A percentile compares a stretch with the other conserved stretches of the same genome.
These are phyloP conservation scores for Hypsizygus ulmarius DNA, from an alignment of 1,284 basidiomycete genomes.

Conservation along the genomic window DNA sequence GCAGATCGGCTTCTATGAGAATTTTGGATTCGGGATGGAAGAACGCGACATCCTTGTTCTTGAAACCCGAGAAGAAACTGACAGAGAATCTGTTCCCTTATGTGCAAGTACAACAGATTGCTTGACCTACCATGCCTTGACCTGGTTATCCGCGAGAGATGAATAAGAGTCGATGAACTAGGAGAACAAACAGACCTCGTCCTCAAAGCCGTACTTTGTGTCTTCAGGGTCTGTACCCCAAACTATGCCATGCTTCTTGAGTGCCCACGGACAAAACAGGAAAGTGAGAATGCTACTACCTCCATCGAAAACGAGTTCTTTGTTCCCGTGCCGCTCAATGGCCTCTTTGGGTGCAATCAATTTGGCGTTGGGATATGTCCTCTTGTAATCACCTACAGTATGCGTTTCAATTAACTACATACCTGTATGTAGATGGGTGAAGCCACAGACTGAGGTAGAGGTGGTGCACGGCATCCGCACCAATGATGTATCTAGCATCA, in stretches of 20 bases:
- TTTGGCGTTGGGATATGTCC: constrained; percentile 76
- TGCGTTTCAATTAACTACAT: neutral
- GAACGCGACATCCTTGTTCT: constrained; percentile 89
- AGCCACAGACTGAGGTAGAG: constrained; percentile 53
- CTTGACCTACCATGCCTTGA: constrained; percentile 55
- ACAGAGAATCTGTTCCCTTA: neutral
- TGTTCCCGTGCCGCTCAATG: constrained; percentile 40
- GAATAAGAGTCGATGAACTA: constrained; percentile 4
- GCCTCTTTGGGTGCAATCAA: constrained; percentile 64
- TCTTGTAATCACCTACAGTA: constrained; percentile 61
- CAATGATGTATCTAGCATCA: constrained; percentile 59
- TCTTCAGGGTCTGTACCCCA: constrained; percentile 63
- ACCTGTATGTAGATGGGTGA: neutral
- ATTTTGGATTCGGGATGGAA: constrained; percentile 78
- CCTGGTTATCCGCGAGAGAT: constrained; percentile 35
- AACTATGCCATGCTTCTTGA: constrained; percentile 34
- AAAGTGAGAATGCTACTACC: constrained; percentile 38
- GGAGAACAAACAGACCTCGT: constrained; percentile 52
- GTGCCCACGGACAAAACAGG: neutral
- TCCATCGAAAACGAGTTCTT: constrained; percentile 52
- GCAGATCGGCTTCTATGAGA: constrained; percentile 83
- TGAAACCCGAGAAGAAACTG: constrained; percentile 81
- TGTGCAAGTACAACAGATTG: neutral
- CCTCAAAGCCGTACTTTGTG: constrained; percentile 79
- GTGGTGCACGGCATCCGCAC: constrained; percentile 64